Base-by-base conservation (phyloP, 768 basidiomycete genomes). In the Suillus decipiens region DNA sequence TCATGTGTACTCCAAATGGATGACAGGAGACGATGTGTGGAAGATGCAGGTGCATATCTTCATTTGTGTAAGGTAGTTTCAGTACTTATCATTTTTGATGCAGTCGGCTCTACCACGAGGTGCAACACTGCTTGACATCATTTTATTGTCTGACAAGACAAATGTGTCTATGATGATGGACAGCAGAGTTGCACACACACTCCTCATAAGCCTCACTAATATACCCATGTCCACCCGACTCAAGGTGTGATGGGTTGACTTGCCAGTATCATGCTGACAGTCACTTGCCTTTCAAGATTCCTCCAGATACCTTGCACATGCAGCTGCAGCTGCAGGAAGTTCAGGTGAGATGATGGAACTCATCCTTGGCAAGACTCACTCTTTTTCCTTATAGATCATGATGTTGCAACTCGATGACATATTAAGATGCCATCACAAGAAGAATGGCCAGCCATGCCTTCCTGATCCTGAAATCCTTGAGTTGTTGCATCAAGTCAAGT, bases 111-210 rank as follows among this genome's bases (percentile, higher is more conserved):
- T 70, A 17, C 69, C 68, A 3, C 11, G 12, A 24, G 71, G 67
- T 39, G 63, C 63, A 7, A 68, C 69, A 2, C 19, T 73, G 8
- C 48, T 70, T 8, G 73, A 75, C 1, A 63, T 67, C 0, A 67
- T 78, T 12, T 53, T 71, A 1, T 71, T 71, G 5, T 74, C 72
- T 0, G 74, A 78, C 57, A 78, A 78, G 63, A 76, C 77, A 10
- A 67, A 69, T 61, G 70, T 79, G 3, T 70, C 77, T 0, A 61
- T 67, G 9, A n/a, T n/a, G n/a, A n/a, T n/a, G n/a, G n/a, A n/a
- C n/a, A n/a, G n/a, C n/a, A n/a, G n/a, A n/a, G n/a, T n/a, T n/a
- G n/a, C n/a, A n/a, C n/a, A n/a, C n/a, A n/a, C n/a, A n/a, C n/a
- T n/a, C n/a, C n/a, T n/a, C n/a, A n/a, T n/a, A n/a, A n/a, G n/a